These are phyloP conservation scores for Naematelia aurantialba DNA, from an alignment of 768 basidiomycete genomes.

Conservation along the genomic window DNA sequence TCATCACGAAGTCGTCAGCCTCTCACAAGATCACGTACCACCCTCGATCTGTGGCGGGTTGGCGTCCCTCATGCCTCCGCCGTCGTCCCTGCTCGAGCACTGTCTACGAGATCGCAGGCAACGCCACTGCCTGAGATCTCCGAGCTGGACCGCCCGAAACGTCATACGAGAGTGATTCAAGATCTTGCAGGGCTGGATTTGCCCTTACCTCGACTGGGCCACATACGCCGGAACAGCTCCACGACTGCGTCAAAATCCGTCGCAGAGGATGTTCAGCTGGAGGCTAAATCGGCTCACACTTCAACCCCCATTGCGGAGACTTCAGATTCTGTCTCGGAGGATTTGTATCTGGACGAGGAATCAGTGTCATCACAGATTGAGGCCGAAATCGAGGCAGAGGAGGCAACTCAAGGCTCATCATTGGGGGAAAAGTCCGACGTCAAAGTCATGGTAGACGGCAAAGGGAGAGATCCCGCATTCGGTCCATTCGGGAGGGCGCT, in stretches of 20 bases:
- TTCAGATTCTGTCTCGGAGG: too few species aligned
- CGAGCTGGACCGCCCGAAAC: slow-evolving; percentile 15
- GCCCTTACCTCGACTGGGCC: slow-evolving; percentile 12
- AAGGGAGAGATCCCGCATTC: too few species aligned
- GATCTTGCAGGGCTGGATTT: slow-evolving; percentile 37
- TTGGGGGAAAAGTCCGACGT: too few species aligned
- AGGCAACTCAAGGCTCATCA: too few species aligned
- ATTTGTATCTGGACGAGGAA: too few species aligned
- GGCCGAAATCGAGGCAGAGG: too few species aligned
- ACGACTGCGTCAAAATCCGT: slow-evolving; percentile 12
- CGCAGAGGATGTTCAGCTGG: background rate
- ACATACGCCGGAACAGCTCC: slow-evolving; percentile 21
- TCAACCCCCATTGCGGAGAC: too few species aligned
- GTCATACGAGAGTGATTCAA: slow-evolving; percentile 34
- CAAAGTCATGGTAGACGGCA: too few species aligned
- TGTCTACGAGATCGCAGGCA: slow-evolving; percentile 9
- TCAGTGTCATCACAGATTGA: too few species aligned
- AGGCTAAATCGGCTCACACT: too few species aligned
- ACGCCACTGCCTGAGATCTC: slow-evolving; percentile 11
- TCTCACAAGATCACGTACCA: slow-evolving; percentile 14
- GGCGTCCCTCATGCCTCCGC: slow-evolving; percentile 20
- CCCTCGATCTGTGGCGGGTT: slow-evolving; percentile 31
- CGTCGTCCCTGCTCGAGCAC: slow-evolving; percentile 12
- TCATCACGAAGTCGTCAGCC: slow-evolving; percentile 5
- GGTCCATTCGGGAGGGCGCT: background rate